These are phyloP conservation scores for Ophiostoma tasmaniense DNA, from an alignment of 2,329 filamentous ascomycete genomes.

Conservation along the genomic window DNA sequence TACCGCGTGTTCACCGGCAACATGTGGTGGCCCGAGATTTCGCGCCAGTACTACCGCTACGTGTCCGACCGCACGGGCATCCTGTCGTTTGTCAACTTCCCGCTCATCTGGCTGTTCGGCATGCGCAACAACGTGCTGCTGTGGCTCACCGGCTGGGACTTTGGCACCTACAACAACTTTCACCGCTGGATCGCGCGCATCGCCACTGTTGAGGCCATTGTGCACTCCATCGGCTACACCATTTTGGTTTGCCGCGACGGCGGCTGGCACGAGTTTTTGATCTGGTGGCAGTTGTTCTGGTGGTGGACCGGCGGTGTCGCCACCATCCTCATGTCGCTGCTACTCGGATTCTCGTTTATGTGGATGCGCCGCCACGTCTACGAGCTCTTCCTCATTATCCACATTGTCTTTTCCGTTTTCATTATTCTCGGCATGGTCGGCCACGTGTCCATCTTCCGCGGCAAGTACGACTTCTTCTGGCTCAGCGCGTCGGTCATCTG, in stretches of 20 bases:
- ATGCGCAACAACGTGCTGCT: constrained; percentile 58
- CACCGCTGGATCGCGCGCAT: constrained; percentile 59
- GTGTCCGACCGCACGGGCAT: constrained; percentile 22
- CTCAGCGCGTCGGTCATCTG: constrained; percentile 18
- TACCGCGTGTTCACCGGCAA: constrained; percentile 20
- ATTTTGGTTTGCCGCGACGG: constrained; percentile 31
- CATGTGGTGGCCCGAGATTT: constrained; percentile 19
- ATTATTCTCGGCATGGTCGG: constrained; percentile 30
- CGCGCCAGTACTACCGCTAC: constrained; percentile 18
- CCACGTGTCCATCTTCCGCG: constrained; percentile 17
- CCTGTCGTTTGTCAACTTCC: constrained; percentile 20
- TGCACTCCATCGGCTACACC: constrained; percentile 49
- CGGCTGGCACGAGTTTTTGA: neutral
- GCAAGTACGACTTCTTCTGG: constrained; percentile 19
- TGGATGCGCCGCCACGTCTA: constrained; percentile 45
- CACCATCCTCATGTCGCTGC: constrained; percentile 37
- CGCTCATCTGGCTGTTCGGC: constrained; percentile 41
- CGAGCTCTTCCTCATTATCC: constrained; percentile 38
- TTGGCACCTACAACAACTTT: constrained; percentile 57
- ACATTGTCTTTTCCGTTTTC: constrained; percentile 35
- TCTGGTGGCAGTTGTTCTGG: constrained; percentile 9
- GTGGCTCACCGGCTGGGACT: constrained; percentile 61
- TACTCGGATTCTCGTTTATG: constrained; percentile 41
- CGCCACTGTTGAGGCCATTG: constrained; percentile 50
- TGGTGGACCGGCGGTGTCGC: constrained; percentile 24